Evolutionary conservation across 2,329 filamentous ascomycete species (phyloP).

Genomic region (Cordyceps fumosorosea): DNA sequence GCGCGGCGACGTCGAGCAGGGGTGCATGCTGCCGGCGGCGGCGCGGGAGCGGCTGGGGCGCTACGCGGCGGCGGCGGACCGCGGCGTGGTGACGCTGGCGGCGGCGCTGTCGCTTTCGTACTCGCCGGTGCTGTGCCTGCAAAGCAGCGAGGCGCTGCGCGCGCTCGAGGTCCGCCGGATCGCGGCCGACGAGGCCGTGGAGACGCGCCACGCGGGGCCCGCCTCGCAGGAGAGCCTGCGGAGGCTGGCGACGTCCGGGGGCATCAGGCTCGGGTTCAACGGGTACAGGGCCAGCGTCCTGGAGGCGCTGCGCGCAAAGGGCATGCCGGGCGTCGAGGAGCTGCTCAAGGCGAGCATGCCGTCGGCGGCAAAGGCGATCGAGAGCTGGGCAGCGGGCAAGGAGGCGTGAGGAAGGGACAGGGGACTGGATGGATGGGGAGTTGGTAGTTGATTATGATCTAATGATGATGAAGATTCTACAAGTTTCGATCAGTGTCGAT

Average conservation of each 20-base stretch:
- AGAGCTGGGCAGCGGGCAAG: neutral
- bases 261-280: slow-evolving; percentile 61
- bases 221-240: slow-evolving; percentile 62
- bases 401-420: neutral
- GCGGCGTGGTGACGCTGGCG: slow-evolving; percentile 35
- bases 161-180: slow-evolving; percentile 50
- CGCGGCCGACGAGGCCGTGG: slow-evolving; percentile 32
- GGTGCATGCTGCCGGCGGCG: slow-evolving; percentile 41
- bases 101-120: slow-evolving; percentile 53
- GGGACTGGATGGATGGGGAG: neutral
- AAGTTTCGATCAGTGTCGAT: neutral
- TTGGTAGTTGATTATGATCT: neutral
- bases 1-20: slow-evolving; percentile 59
- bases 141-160: slow-evolving; percentile 49
- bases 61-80: slow-evolving; percentile 45
- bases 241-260: slow-evolving; percentile 57
- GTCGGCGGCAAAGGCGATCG: slow-evolving; percentile 50
- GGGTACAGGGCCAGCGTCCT: slow-evolving; percentile 71
- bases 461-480: neutral
- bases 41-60: slow-evolving; percentile 39
- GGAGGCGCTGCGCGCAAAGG: slow-evolving; percentile 56
- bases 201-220: slow-evolving; percentile 55
- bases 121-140: slow-evolving; percentile 49
- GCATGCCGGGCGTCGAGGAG: slow-evolving; percentile 58
- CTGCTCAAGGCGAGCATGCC: slow-evolving; percentile 80